Evolutionary conservation across 192 early-diverging fungal genomes (phyloP).

Genomic region (Podochytrium sp.): DNA sequence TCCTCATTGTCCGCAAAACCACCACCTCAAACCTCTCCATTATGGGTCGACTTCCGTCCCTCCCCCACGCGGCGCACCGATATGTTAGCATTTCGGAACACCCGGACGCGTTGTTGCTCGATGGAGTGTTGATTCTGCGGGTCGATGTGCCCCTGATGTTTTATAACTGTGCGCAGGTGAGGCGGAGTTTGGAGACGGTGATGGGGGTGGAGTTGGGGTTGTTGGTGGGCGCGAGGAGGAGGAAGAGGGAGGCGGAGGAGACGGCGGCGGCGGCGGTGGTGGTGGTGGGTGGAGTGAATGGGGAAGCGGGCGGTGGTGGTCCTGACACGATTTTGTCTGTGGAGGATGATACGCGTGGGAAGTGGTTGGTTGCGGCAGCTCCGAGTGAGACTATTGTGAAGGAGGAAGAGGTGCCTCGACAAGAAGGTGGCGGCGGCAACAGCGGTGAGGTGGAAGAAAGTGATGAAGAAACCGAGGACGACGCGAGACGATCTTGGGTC

Average conservation of each 20-base stretch:
- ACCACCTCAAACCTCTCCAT: slow-evolving; percentile 37
- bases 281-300: not conserved
- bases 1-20: slow-evolving; percentile 42
- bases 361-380: slow-evolving; percentile 11
- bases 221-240: not conserved
- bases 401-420: not conserved
- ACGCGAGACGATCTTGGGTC: too few species aligned
- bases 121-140: slow-evolving; percentile 33
- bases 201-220: slow-evolving; percentile 30
- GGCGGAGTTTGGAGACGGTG: slow-evolving; percentile 39
- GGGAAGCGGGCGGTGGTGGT: too few species aligned
- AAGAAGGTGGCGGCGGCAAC: not conserved
- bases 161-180: slow-evolving; percentile 46
- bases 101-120: slow-evolving; percentile 39
- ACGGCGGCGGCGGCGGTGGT: not conserved
- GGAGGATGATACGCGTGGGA: not conserved
- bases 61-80: not conserved
- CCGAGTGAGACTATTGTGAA: not conserved
- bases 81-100: slow-evolving; percentile 42
- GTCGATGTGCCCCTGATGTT: slow-evolving; percentile 43
- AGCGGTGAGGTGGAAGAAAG: not conserved
- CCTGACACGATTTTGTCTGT: not conserved
- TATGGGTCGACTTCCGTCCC: slow-evolving; percentile 33
- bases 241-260: not conserved
- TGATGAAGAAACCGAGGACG: not conserved